Evolutionary conservation across 129 eudicot genomes (phyloP), one percentile per base, ranked within the genome.

Genomic region (Pseudognaphalium luteoalbum): DNA sequence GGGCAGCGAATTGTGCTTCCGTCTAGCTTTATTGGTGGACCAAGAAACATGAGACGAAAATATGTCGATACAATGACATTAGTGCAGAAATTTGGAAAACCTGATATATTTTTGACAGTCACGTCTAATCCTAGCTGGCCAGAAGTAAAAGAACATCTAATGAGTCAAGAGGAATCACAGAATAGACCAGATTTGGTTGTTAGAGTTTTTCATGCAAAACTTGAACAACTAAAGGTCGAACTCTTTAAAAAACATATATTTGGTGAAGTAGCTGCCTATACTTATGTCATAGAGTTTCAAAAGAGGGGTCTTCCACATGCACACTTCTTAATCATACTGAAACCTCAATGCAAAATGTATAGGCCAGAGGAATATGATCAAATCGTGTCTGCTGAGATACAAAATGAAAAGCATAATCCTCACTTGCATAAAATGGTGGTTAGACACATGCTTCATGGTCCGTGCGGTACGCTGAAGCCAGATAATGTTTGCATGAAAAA

Each of bases 381-480:
- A 3, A n/a, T 67, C 15, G 73, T 83, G 2, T 57, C 56, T 7
- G 84, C 81, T 3, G 81, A 83, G 66, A 68, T 83, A 44, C 87
- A 81, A 0, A 12, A 50, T 33, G 7, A 63, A 15, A 19, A 69
- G 7, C 20, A 22, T 0, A 68, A 80, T n/a, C 74, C 69, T 56
- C 20, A 56, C 11, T 19, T 75, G 0, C 71, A 65, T 14, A 25
- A 22, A 3, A 68, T 41, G 8, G 85, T 84, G 0, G 2, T 63
- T 1, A 63, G 47, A 11, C 82, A 80, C 51, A 84, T 84, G 85
- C 60, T 84, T 6, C 84, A 80, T 71, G 87, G 87, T 7, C 85
- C 87, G 12, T 80, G 87, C 58, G 84, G 85, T 2, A 4, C 1
- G 1, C 21, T 75, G 1, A 84, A 79, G 22, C 47, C 65, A 0